These are phyloP conservation scores for Dryas drummondii DNA, from an alignment of 306 rosid genomes.

Conservation along the genomic window DNA sequence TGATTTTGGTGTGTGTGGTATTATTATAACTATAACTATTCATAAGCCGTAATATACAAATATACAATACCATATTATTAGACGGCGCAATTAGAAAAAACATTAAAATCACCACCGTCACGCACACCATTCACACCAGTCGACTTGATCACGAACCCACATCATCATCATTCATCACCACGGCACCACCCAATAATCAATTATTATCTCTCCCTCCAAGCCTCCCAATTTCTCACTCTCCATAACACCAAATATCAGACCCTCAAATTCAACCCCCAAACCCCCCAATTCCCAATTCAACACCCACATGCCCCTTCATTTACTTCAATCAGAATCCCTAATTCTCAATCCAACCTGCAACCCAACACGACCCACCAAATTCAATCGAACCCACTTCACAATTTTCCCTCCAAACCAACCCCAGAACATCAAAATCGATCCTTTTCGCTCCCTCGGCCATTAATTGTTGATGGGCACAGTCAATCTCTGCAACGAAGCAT, in stretches of 20 bases:
- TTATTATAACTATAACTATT: too few relatives aligned
- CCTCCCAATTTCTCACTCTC: background rate
- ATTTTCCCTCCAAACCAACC: background rate
- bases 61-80: too few relatives aligned
- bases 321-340: constrained; percentile 8
- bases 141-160: background rate
- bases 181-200: background rate
- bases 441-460: constrained; percentile 8
- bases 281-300: background rate
- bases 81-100: background rate
- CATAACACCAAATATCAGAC: background rate
- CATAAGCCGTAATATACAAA: too few relatives aligned
- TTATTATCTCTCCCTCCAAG: background rate
- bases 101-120: background rate
- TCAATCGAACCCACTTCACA: background rate
- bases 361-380: background rate
- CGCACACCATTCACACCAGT: background rate
- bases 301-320: background rate
- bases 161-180: background rate
- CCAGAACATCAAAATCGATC: constrained; percentile 6
- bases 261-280: background rate
- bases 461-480: constrained; percentile 52
- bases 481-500: constrained; percentile 27
- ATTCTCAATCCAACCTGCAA: background rate
- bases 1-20: too few relatives aligned